Conservation (phyloP, 2,329 filamentous ascomycete species). For the Aureobasidium leucospermi region DNA sequence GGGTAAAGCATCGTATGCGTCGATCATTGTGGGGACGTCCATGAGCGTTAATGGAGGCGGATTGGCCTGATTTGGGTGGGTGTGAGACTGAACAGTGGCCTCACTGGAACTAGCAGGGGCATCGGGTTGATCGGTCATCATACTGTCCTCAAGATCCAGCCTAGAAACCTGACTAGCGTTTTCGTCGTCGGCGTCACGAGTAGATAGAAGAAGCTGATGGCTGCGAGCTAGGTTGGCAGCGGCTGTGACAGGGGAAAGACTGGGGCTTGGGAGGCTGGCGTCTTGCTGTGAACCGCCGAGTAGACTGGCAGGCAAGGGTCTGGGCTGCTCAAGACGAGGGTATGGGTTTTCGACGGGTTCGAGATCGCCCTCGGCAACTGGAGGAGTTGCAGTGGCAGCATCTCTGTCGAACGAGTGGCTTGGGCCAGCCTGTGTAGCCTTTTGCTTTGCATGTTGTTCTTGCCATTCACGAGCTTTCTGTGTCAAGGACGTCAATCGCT, state of each 20-base stretch:
- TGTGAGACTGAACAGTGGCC: background rate
- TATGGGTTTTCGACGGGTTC: conserved; percentile 41
- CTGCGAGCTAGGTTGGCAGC: conserved; percentile 54
- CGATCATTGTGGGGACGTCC: conserved; percentile 78
- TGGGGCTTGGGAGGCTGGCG: conserved; percentile 88
- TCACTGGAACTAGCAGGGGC: background rate
- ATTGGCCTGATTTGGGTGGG: background rate
- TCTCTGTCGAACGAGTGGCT: background rate
- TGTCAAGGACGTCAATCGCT: background rate
- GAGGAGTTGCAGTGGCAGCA: conserved; percentile 56
- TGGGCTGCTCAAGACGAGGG: conserved; percentile 12
- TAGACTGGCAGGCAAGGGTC: conserved; percentile 42
- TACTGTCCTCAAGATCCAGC: conserved; percentile 27
- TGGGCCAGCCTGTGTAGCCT: background rate
- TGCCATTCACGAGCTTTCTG: conserved; percentile 12
- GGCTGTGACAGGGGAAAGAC: conserved; percentile 81
- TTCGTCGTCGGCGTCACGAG: conserved; percentile 21
- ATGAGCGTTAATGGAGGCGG: conserved; percentile 40
- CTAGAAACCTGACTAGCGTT: conserved; percentile 26
- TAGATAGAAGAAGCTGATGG: conserved; percentile 14
- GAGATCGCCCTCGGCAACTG: conserved; percentile 64
- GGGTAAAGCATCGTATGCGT: conserved; percentile 85
- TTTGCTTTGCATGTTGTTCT: conserved; percentile 8
- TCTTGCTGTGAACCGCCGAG: conserved; percentile 72
- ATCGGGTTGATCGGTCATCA: background rate